Base-by-base conservation (phyloP, 2,329 filamentous ascomycete species). In the Penicillium sp. region DNA sequence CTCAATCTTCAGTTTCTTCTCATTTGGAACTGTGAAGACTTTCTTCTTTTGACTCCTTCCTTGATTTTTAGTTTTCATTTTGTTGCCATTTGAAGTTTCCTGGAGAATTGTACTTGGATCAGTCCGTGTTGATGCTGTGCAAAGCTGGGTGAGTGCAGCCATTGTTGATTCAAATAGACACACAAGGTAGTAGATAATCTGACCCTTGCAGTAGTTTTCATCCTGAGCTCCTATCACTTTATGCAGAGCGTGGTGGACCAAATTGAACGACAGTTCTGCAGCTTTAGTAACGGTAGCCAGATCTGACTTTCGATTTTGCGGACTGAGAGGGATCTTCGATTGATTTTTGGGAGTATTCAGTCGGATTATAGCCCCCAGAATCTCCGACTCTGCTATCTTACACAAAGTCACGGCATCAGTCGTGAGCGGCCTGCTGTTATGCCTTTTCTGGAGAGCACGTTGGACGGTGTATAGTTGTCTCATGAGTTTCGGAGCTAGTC, bases 391-490 rank as follows among this genome's bases (percentile, higher is more conserved):
- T 6, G 71, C 62, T n/a, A 62, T 46, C 44, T 67, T 69, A 57
- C 73, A 77, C 19, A 77, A 43, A 2, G 50, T 55, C 0, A 70
- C 63, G 2, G 66, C 62, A 29, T 66, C 58, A 1, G 56, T 59
- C 4, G 65, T 62, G 21, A 78, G 55, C 8, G 44, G 48, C 5
- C 57, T 50, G n/a, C 53, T 57, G 50, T 60, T 69, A 14, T 62
- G 50, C 50, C 58, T 71, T 54, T 64, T 72, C 29, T 72, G 71
- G 4, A 77, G 47, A n/a, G 66, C 49, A 21, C 66, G 71, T 52
- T 77, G 70, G 2, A 77, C 67, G 1, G 53, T 55, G 56, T 67
- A 70, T 16, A 76, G 61, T 25, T 73, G 73, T 39, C 74, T 68
- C 61, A 73, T 65, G 23, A 77, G 67, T 1, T 48, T 52, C 6